Evolutionary conservation across 306 rosid species (phyloP).

Genomic region (Canavalia gladiata): DNA sequence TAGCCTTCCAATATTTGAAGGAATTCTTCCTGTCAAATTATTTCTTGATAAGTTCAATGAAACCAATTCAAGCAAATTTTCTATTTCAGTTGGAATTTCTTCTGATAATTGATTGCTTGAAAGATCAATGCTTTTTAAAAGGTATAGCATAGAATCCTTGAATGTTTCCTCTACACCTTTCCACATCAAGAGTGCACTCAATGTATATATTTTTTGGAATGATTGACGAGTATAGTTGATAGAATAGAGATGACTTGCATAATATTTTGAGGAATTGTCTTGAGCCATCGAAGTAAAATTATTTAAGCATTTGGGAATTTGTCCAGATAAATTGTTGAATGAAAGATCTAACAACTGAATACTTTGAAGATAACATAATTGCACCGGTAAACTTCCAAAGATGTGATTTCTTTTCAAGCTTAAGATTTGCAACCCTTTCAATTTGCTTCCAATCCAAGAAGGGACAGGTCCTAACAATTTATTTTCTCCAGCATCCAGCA

Average conservation of each 20-base stretch:
- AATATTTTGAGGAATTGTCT: neutral
- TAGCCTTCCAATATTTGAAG: too few relatives aligned
- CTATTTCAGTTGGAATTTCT: too few relatives aligned
- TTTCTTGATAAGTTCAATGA: too few relatives aligned
- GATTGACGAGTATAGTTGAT: too few relatives aligned
- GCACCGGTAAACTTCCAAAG: slow-evolving; percentile 10
- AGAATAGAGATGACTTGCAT: too few relatives aligned
- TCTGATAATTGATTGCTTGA: too few relatives aligned
- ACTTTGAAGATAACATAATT: slow-evolving; percentile 30
- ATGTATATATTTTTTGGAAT: too few relatives aligned
- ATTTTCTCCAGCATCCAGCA: slow-evolving; percentile 39
- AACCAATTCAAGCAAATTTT: too few relatives aligned
- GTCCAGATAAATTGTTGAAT: slow-evolving; percentile 21
- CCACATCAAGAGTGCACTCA: slow-evolving; percentile 42
- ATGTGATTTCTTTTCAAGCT: slow-evolving; percentile 28
- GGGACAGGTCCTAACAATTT: slow-evolving; percentile 36
- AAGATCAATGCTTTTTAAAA: neutral
- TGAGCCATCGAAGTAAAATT: slow-evolving; percentile 41
- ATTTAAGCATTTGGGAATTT: slow-evolving; percentile 28
- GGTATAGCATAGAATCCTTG: neutral
- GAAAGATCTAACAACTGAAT: slow-evolving; percentile 42
- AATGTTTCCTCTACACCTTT: slow-evolving; percentile 39
- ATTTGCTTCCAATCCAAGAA: slow-evolving; percentile 38
- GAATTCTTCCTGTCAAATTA: too few relatives aligned
- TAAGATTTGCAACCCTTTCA: slow-evolving; percentile 30